Evolutionary conservation across 106 monocot genomes (phyloP).

Genomic region (Dendrobium chrysotoxum): DNA sequence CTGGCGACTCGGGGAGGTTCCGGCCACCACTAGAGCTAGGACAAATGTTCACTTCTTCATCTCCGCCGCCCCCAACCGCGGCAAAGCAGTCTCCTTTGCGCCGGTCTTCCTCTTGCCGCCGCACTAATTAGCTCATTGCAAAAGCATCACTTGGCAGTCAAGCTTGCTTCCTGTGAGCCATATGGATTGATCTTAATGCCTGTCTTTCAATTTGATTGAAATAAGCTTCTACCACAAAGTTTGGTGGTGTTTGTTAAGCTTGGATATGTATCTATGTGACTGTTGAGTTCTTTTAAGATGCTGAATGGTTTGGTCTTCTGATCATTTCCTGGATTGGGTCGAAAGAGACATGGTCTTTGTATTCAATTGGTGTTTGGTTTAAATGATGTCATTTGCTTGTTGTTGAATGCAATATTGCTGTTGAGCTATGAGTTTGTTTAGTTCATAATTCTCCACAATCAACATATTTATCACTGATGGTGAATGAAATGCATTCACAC

Average conservation of each 20-base stretch:
- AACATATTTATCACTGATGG: too few relatives aligned
- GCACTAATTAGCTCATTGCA: neutral
- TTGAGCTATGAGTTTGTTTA: neutral
- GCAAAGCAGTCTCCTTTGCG: neutral
- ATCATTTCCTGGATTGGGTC: neutral
- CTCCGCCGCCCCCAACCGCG: neutral
- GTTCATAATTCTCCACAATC: too few relatives aligned
- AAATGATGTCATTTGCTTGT: neutral
- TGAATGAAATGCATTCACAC: too few relatives aligned
- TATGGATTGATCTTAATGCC: neutral
- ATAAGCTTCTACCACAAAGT: neutral
- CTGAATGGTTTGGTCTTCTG: neutral
- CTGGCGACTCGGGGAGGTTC: conserved; percentile 18
- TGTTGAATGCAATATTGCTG: neutral
- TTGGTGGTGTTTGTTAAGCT: too few relatives aligned
- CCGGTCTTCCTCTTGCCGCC: neutral
- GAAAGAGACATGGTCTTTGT: neutral
- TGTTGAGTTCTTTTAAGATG: neutral
- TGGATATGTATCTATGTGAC: neutral
- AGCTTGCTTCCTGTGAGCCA: too few relatives aligned
- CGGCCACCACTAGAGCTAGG: neutral
- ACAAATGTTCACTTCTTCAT: conserved; percentile 6
- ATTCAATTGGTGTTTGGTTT: neutral
- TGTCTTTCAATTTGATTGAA: neutral
- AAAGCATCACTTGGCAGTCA: too few relatives aligned